phyloP scores from a whole-genome alignment of 768 basidiomycete species.

The Suillus sp. region DNA sequence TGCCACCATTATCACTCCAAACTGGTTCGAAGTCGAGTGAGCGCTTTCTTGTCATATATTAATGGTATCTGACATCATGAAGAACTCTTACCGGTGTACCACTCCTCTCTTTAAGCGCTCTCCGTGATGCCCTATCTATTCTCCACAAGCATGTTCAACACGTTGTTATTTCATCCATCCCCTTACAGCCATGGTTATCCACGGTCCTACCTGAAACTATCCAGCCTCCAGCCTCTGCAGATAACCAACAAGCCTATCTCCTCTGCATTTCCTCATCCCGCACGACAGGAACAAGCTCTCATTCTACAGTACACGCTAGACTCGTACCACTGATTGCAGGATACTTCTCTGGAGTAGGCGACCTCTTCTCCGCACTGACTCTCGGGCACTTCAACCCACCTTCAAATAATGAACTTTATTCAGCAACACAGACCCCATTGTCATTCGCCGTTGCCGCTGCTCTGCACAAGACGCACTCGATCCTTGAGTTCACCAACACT shows the following conservation, averaged over 20 bases:
- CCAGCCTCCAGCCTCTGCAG: conserved; percentile 13
- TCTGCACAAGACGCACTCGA: conserved; percentile 72
- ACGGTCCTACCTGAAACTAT: conserved; percentile 51
- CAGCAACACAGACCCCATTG: conserved; percentile 31
- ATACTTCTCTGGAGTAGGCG: conserved; percentile 96
- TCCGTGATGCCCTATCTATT: conserved; percentile 66
- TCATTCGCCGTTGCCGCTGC: conserved; percentile 56
- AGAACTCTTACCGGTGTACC: conserved; percentile 77
- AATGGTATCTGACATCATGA: conserved; percentile 12
- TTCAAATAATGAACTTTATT: conserved; percentile 14
- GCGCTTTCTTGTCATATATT: conserved; percentile 7
- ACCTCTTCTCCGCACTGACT: conserved; percentile 92
- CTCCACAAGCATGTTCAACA: conserved; percentile 85
- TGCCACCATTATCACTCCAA: conserved; percentile 95
- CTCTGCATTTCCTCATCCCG: conserved; percentile 79
- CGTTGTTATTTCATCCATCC: conserved; percentile 91
- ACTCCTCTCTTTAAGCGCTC: conserved; percentile 65
- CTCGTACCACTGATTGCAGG: conserved; percentile 80
- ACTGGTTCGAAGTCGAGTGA: conserved; percentile 98
- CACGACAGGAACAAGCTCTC: conserved; percentile 18
- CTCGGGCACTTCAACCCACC: conserved; percentile 69
- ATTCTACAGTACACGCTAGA: conserved; percentile 62
- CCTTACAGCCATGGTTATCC: conserved; percentile 63
- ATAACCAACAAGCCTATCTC: conserved; percentile 49
- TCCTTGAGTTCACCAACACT: conserved; percentile 63